These are phyloP conservation scores for Cicer bijugum DNA, from an alignment of 306 rosid species.

Conservation along the genomic window DNA sequence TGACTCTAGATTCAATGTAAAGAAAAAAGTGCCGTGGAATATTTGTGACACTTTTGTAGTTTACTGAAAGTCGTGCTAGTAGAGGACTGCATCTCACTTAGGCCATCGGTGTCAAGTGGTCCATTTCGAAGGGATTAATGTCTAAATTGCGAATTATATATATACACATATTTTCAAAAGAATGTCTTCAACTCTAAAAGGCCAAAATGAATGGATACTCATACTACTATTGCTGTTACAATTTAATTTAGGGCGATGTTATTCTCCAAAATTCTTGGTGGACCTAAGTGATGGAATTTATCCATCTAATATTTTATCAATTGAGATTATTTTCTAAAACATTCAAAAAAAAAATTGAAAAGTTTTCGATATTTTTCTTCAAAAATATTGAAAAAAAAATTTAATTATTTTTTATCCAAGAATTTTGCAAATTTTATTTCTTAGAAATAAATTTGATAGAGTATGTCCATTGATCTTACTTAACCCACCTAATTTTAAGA, in stretches of 20 bases:
- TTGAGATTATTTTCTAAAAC: no score
- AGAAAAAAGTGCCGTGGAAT: constrained; percentile 34
- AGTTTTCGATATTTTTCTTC: no score
- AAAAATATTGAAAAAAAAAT: no score
- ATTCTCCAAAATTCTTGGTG: no score
- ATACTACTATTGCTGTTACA: background rate
- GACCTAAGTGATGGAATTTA: no score
- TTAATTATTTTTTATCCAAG: no score
- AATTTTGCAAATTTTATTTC: no score
- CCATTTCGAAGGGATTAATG: constrained; percentile 40
- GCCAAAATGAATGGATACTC: background rate
- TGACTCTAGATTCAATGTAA: background rate
- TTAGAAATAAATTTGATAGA: no score
- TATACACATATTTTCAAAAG: background rate
- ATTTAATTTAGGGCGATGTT: background rate
- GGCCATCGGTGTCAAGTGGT: constrained; percentile 44
- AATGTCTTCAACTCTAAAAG: background rate
- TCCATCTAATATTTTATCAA: no score
- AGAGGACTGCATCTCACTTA: constrained; percentile 30
- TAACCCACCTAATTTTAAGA: no score
- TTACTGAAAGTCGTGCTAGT: constrained; percentile 35
- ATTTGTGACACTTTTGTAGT: constrained; percentile 34
- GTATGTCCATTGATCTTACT: no score
- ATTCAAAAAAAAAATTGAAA: no score
- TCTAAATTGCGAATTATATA: background rate